Evolutionary conservation across 345 rosid species (phyloP), one percentile per base, ranked within the genome.

Genomic region (Eucalyptus grandis): DNA sequence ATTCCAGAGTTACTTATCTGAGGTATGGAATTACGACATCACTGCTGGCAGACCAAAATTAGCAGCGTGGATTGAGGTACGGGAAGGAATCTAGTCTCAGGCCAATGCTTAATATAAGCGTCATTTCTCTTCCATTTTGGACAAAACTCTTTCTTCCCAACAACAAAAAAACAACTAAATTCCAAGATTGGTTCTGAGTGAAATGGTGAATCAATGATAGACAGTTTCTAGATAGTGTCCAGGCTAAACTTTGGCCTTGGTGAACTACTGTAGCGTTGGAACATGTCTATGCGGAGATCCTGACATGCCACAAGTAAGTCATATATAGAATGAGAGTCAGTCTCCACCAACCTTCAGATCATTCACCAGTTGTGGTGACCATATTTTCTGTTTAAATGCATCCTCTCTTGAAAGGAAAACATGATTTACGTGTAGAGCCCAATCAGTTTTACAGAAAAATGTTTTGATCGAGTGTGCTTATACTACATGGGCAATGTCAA

Each of bases 31-130:
- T 89, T 91, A 88, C 54, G 98, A 96, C 88, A 89, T 98, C 49
- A 93, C 96, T 87, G 93, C 90, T 58, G 95, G 94, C 89, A 95
- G 99, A 88, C 98, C 98, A 72, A 96, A 93, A 90, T 89, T 98
- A 69, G 92, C 96, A 26, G 90, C 94, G 49, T 98, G 98, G 99
- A 93, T 96, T 81, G 92, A 96, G 98, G 99, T 95, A 92, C 2
- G 6, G 51, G 40, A 44, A 40, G 67, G 49, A 88, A 65, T 14
- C 69, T 87, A 50, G 62, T 10, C 49, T 31, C n/a, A 44, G 65
- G 47, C 80, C 49, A 44, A 31, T 87, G 77, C 88, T 60, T 60
- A 24, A 44, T 85, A 1, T 34, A 47, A 44, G 31, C 87, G 3
- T 12, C 31, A 15, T 47, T 37, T 85, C 51, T 85, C 51, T 49